Base-by-base conservation (phyloP, 768 basidiomycete species). In the Scleroderma citrinum region DNA sequence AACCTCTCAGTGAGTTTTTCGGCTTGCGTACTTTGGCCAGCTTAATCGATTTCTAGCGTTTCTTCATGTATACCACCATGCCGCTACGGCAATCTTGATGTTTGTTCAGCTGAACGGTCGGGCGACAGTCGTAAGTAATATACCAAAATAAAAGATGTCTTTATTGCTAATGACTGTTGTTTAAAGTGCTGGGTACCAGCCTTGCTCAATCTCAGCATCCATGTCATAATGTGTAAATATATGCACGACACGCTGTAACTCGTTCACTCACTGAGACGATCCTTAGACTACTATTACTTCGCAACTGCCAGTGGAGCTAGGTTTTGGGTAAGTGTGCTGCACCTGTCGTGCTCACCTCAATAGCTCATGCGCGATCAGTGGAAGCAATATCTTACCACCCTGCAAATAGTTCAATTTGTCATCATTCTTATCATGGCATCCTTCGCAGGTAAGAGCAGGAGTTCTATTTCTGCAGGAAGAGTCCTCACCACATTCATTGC, bases 61-160 rank as follows among this genome's bases (percentile, higher is more conserved):
- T 73, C 74, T 98, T 56, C 94, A 97, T 70, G 93, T 98, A 52
- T 96, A 94, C 76, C 94, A 96, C 67, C 94, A 98, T 71, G 87
- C 94, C 44, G 94, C 93, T 8, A 96, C 94, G 43, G 93, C 92
- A 43, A 68, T 94, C 51, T 76, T 98, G 49, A 95, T 92, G 71
- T 96, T 82, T 66, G 87, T 89, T 46, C 93, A 97, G 69, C 76
- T 98, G 56, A 85, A 94, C 58, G 92, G 89, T 53, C 81, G 78
- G 64, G 91, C 94, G 39, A 92, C 85, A 56, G 84, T 92, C 50
- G 92, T 92, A 66, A 57, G 87, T 75, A 32, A 37, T 23, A 16
- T 37, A 7, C 17, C 7, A 34, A n/a, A 8, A 29, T 29, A 4
- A 29, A 29, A 29, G 26, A 29, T 5, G 26, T 29, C 8, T 29